Evolutionary conservation across 78 protist genomes (phyloP), one percentile per base, ranked within the genome.

Genomic region (Cyanophora paradoxa): DNA sequence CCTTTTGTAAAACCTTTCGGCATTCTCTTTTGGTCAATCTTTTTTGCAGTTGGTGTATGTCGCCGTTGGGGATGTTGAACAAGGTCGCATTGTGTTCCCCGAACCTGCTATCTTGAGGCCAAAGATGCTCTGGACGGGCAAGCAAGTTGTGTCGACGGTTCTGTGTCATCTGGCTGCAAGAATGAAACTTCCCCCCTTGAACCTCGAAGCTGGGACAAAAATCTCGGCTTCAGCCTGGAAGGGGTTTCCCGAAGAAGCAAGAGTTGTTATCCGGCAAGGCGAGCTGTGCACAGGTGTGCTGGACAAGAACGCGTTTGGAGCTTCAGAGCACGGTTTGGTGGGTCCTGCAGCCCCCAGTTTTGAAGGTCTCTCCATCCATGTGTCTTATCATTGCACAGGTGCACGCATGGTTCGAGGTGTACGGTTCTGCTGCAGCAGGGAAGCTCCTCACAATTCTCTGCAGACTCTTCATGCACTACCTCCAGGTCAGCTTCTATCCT

Each of bases 251-350:
- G 68, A 58, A 19, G 68, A 73, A 44, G 34, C 59, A 48, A 46
- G 5, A 19, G 83, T 95, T 22, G 24, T 64, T 6, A 28, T 94
- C 22, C 52, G 78, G 39, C 3, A 79, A 42, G 37, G 57, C 66
- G 84, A 93, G 59, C 66, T 95, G 72, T 48, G 94, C 33, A 36
- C 63, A 10, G 99, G 99, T 37, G 90, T 95, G 24, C 70, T 97
- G 16, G 99, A 93, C 82, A 94, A 95, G 92, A 31, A 59, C 39
- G 95, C 90, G 41, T 85, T 92, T 20, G 98, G 98, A 36, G 93
- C 96, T 3, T 42, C 86, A 6, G 74, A 82, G 24, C 71, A 63
- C 56, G 90, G 93, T 30, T 48, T 89, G 26, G n/a, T n/a, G n/a
- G n/a, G n/a, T n/a, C n/a, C n/a, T n/a, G n/a, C n/a, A n/a, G 86